Evolutionary conservation across 2,329 filamentous ascomycete species (phyloP), one percentile per base, ranked within the genome.

Genomic region (Penicillium sp.): DNA sequence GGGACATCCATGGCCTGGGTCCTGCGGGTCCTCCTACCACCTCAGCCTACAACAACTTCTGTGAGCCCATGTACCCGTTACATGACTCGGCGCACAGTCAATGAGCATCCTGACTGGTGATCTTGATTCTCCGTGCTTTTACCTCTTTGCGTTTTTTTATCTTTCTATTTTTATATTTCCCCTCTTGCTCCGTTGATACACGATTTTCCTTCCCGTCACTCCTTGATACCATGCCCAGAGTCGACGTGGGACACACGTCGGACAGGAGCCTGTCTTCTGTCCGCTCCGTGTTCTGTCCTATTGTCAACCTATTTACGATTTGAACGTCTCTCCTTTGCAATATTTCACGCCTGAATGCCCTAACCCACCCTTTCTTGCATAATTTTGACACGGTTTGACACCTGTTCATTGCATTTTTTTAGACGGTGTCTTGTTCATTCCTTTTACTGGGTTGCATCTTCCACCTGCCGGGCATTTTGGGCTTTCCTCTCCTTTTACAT

Each of bases 1-100:
- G 76, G 73, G 74, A 78, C 6, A 68, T 74, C 56, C 70, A 70
- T 36, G 49, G 62, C 8, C 69, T 72, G 28, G 59, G 68, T 26
- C 60, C 66, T 40, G 52, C 64, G 13, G 54, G 26, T 21, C 26
- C 65, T 48, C 60, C 70, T 3, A 62, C 69, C 14, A 68, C 66
- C 7, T 67, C 63, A 14, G 52, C 66, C 4, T 67, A 65, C 54
- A 73, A 73, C 48, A 64, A 55, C 39, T 75, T 74, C 51, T 51
- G 73, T 56, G 63, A 71, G 34, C 66, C 68, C 8, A 64, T 69
- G 51, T 75, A 75, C 55, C 61, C 70, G 13, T 55, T 74, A 29
- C 67, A 62, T 23, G 66, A 71, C 33, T 51, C 64, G 23, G 53
- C 66, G 6, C 64, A 65, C 7, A 65, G 64, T 24, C 58, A 61